Evolutionary conservation across 306 rosid species (phyloP).

Genomic region (Gillenia trifoliata): DNA sequence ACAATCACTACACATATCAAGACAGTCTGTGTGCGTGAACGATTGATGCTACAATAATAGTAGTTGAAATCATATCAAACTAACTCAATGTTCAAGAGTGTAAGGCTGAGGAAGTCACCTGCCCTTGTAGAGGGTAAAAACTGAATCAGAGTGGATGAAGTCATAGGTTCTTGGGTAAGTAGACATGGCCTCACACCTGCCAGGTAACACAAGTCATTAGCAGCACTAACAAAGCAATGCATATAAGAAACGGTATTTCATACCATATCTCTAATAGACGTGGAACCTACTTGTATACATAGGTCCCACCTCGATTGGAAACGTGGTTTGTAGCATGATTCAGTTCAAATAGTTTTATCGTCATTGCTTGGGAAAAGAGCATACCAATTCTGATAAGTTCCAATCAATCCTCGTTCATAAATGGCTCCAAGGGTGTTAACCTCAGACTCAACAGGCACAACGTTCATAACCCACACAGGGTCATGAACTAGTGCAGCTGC

Average conservation of each 20-base stretch:
- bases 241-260: not conserved
- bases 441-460: conserved; percentile 75
- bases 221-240: not conserved
- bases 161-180: conserved; percentile 92
- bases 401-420: conserved; percentile 82
- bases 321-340: not conserved
- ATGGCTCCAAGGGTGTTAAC: conserved; percentile 79
- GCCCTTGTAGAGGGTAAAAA: conserved; percentile 66
- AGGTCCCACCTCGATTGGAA: not conserved
- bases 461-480: conserved; percentile 93
- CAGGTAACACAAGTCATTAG: conserved; percentile 19
- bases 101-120: conserved; percentile 39
- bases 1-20: not conserved
- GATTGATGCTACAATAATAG: not conserved
- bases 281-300: not conserved
- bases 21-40: not conserved
- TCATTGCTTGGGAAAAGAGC: not conserved
- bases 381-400: conserved; percentile 93
- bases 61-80: not conserved
- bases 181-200: conserved; percentile 97
- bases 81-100: not conserved
- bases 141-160: conserved; percentile 82
- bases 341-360: not conserved
- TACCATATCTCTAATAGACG: not conserved
- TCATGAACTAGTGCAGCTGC: conserved; percentile 72